Evolutionary conservation across 2,329 filamentous ascomycete genomes (phyloP).

Genomic region (Arthrobotrys entomopaga): DNA sequence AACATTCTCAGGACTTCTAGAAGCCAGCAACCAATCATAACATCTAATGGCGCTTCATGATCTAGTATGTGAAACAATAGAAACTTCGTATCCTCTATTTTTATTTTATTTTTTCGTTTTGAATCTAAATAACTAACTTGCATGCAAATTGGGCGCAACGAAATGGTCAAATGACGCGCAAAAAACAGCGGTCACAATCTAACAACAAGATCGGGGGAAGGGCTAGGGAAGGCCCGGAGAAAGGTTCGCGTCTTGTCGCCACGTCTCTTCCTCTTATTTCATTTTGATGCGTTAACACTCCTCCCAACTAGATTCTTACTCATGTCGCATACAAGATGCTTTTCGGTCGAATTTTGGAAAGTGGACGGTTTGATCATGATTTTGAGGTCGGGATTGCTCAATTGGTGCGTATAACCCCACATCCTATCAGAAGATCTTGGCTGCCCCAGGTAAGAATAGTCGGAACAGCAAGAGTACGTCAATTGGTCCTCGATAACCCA

Average conservation of each 20-base stretch:
- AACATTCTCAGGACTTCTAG: too few relatives aligned
- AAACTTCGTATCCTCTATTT: too few relatives aligned
- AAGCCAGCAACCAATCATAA: too few relatives aligned
- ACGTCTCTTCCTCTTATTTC: background rate
- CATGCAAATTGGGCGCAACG: too few relatives aligned
- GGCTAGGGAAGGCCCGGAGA: background rate
- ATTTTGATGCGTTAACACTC: background rate
- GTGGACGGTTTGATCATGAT: too few relatives aligned
- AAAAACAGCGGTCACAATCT: background rate
- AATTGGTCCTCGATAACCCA: background rate
- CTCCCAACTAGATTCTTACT: conserved; percentile 9
- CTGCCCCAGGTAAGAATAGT: background rate
- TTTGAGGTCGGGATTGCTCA: too few relatives aligned
- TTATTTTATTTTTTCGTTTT: too few relatives aligned
- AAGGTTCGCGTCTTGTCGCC: background rate
- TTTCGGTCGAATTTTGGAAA: too few relatives aligned
- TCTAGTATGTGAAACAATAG: too few relatives aligned
- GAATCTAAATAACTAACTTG: too few relatives aligned
- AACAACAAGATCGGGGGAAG: background rate
- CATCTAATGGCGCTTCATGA: too few relatives aligned
- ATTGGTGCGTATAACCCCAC: conserved; percentile 7
- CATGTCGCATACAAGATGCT: background rate
- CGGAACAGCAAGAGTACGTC: conserved; percentile 9
- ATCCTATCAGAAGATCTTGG: conserved; percentile 24
- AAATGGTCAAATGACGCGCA: too few relatives aligned